Base-by-base conservation (phyloP, 2,329 filamentous ascomycete species). In the Zymoseptoria crescenta region DNA sequence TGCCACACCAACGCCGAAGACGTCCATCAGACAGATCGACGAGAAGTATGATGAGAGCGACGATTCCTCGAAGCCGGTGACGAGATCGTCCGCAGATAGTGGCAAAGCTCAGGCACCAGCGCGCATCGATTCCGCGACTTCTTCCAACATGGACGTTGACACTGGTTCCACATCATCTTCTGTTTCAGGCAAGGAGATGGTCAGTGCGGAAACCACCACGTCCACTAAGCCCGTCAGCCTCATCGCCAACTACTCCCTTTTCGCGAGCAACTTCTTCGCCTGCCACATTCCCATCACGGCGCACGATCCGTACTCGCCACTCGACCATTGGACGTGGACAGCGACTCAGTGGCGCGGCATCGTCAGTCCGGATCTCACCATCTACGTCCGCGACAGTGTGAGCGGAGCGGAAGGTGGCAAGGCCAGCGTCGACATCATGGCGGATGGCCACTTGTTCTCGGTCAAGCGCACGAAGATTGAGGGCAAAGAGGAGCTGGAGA, bases 241-340 rank as follows among this genome's bases (percentile, higher is more conserved):
- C 20, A 79, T 96, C 28, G 85, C 87, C 0, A 83, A 88, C 21
- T 96, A 91, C 74, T 90, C 91, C 62, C 83, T 96, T 49, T 88
- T 87, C 10, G 82, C 87, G 0, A 87, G 89, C 0, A 89, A 96
- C 71, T 78, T 80, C 53, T 93, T 87, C 71, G 88, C 91, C 1
- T 84, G 83, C 57, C 79, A 81, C 13, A 85, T 92, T 50, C 87
- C 88, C 1, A 91, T 95, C 65, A 65, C 64, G 24, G 53, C 62
- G 9, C 77, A 81, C 19, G 91, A 96, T 70, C 80, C 81, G 6
- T 96, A 95, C 72, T 83, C 85, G 16, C 86, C 89, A 0, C 81
- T 88, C n/a, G 91, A 96, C 68, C 93, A 97, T 75, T 97, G 93
- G 91, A 89, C 95, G 73, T 97, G 93, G 93, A 91, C 94, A 79